phyloP scores from a whole-genome alignment of 345 rosid species.

The Eucalyptus virginea region DNA sequence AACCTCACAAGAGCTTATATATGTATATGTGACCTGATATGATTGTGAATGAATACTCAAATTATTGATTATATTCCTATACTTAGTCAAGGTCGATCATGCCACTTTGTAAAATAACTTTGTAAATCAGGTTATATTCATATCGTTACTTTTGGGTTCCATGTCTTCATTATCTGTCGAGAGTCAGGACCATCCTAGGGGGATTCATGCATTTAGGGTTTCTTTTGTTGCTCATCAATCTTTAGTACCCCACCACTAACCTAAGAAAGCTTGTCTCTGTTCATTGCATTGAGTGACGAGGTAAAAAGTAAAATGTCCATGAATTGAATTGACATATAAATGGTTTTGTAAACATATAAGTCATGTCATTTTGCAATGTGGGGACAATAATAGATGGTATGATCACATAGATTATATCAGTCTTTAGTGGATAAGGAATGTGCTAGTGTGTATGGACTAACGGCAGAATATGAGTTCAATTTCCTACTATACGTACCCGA shows the following conservation, averaged over 20 bases:
- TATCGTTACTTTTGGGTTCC: background rate
- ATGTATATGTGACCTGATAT: background rate
- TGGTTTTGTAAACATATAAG: background rate
- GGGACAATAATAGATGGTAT: background rate
- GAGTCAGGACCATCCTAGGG: background rate
- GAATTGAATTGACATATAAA: background rate
- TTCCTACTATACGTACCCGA: background rate
- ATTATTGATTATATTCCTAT: background rate
- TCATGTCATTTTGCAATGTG: background rate
- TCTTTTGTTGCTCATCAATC: background rate
- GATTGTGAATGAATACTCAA: background rate
- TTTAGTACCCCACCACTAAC: background rate
- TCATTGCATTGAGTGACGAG: background rate
- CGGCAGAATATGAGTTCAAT: background rate
- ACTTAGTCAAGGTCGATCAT: background rate
- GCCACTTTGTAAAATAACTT: background rate
- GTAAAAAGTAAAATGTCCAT: background rate
- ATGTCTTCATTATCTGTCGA: background rate
- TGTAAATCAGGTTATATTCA: background rate
- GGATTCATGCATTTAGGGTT: background rate
- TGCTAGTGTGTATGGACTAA: background rate
- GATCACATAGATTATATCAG: background rate
- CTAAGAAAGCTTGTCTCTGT: background rate
- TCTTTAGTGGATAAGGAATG: background rate
- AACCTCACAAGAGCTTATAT: background rate